These are phyloP conservation scores for Echites panduratus DNA, from an alignment of 257 asterid genomes.

Conservation along the genomic window DNA sequence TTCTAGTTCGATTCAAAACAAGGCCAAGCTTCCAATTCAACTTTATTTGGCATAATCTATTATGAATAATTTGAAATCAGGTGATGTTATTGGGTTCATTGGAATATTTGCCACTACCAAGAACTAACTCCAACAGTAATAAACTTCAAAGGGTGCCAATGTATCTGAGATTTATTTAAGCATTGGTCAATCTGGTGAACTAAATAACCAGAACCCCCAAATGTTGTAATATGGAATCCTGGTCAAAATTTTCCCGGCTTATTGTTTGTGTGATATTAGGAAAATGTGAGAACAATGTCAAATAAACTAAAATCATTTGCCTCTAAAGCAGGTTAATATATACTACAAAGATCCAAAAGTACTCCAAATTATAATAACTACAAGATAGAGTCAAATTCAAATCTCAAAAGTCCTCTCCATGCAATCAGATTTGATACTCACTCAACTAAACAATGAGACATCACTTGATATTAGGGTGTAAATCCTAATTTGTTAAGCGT, in stretches of 20 bases:
- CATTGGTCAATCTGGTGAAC: neutral
- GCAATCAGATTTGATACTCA: neutral
- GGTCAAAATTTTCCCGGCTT: neutral
- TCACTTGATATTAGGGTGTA: neutral
- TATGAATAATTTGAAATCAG: no score
- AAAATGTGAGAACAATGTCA: neutral
- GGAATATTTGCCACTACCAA: no score
- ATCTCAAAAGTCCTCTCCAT: neutral
- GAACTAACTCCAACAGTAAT: no score
- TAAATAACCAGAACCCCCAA: neutral
- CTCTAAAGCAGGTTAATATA: no score
- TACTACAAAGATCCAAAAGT: no score
- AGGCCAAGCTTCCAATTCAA: no score
- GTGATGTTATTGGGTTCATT: no score
- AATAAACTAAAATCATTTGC: neutral
- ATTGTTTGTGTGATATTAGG: neutral
- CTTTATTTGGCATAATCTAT: no score
- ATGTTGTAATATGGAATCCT: neutral
- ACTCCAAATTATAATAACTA: no score
- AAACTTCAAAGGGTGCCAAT: no score
- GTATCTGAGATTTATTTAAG: neutral
- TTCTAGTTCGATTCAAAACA: no score
- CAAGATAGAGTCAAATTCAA: neutral
- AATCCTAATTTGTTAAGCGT: neutral
- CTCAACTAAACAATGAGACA: neutral